These are phyloP conservation scores for Asterella californica DNA, from an alignment of 225 moss, liverwort and hornwort genomes.

Conservation along the genomic window DNA sequence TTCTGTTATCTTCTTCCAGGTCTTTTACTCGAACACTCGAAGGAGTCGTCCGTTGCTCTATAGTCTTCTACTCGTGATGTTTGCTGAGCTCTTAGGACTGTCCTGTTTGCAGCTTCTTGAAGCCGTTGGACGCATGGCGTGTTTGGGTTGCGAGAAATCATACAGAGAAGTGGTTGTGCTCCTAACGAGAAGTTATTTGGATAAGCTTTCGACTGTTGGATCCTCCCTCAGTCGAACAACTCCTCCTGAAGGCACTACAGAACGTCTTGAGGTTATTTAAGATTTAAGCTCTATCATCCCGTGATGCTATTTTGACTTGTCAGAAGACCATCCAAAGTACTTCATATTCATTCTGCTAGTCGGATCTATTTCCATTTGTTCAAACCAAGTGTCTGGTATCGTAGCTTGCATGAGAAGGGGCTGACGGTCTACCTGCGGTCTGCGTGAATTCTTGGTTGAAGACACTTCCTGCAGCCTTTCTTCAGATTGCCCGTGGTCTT, in stretches of 20 bases:
- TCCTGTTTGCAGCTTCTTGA: slow-evolving; percentile 58
- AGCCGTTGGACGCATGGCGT: slow-evolving; percentile 73
- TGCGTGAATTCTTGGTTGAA: slow-evolving; percentile 19
- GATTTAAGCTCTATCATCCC: neutral
- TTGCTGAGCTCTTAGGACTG: neutral
- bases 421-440: neutral
- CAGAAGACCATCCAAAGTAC: neutral
- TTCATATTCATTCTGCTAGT: no score
- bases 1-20: neutral
- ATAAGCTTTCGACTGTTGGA: slow-evolving; percentile 59
- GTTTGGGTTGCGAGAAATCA: slow-evolving; percentile 80
- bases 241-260: slow-evolving; percentile 62
- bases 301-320: neutral
- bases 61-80: neutral
- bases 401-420: neutral
- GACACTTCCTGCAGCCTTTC: slow-evolving; percentile 76
- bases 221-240: slow-evolving; percentile 52
- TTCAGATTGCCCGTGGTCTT: slow-evolving; percentile 70
- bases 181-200: slow-evolving; percentile 62
- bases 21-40: no score
- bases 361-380: neutral
- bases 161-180: slow-evolving; percentile 78
- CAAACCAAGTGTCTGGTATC: neutral
- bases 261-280: slow-evolving; percentile 60
- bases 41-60: neutral